A percentile compares a stretch with the other conserved stretches of the same genome.
Conservation (phyloP, 345 rosid species). For the Cardiospermum halicacabum region DNA sequence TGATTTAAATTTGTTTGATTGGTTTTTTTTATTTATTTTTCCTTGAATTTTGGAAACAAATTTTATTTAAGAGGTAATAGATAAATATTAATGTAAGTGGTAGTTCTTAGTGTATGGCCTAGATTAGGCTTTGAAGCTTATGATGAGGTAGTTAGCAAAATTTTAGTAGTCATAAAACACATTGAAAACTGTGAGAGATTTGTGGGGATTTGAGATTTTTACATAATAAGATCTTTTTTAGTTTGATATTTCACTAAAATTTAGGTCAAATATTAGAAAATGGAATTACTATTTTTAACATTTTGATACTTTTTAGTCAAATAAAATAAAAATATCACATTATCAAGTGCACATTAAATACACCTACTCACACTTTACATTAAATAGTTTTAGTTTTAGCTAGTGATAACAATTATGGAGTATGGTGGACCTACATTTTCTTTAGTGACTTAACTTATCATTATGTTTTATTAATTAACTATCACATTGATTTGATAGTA, state of each 20-base stretch:
- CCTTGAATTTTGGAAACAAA: conserved; percentile 11
- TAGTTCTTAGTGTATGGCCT: conserved; percentile 2
- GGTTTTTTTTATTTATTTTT: too few relatives aligned
- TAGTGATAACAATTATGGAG: neutral
- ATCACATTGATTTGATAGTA: neutral
- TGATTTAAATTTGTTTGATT: conserved; percentile 15
- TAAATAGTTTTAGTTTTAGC: neutral
- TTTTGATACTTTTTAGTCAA: neutral
- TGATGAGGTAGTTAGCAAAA: neutral
- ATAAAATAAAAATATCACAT: neutral
- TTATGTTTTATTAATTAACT: neutral
- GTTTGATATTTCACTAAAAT: too few relatives aligned
- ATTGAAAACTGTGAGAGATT: conserved; percentile 23
- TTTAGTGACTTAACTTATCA: neutral
- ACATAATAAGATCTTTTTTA: neutral
- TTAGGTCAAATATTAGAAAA: too few relatives aligned
- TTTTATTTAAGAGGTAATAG: neutral
- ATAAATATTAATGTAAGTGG: neutral
- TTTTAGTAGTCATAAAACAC: conserved; percentile 4
- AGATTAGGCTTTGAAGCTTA: conserved; percentile 13
- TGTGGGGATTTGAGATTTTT: conserved; percentile 22
- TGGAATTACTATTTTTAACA: neutral
- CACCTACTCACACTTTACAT: neutral
- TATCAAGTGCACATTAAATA: too few relatives aligned
- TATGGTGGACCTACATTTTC: neutral